Evolutionary conservation across 768 basidiomycete genomes (phyloP).

Genomic region (Termitomyces heimii): DNA sequence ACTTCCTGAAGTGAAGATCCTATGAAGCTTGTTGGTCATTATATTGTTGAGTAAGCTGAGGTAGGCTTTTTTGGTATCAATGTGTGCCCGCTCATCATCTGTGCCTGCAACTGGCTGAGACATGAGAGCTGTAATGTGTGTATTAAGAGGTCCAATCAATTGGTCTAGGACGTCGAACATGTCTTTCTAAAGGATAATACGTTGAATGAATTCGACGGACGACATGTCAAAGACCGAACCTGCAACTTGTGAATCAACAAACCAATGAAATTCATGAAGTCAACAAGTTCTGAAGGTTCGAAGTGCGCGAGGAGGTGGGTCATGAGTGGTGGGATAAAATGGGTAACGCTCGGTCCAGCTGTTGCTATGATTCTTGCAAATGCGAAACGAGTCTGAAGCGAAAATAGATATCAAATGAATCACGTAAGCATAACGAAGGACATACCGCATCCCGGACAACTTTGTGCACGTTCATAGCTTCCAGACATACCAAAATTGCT

Average conservation of each 20-base stretch:
- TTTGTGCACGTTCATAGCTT: constrained; percentile 82
- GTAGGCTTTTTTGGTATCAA: constrained; percentile 85
- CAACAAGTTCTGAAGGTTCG: constrained; percentile 86
- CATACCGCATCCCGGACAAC: constrained; percentile 89
- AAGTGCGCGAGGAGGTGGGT: constrained; percentile 86
- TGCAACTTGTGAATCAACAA: constrained; percentile 88
- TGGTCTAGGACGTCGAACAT: constrained; percentile 88
- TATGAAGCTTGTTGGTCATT: constrained; percentile 74
- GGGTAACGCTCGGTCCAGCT: constrained; percentile 80
- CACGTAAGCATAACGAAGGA: constrained; percentile 7
- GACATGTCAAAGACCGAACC: constrained; percentile 33
- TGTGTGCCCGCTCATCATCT: constrained; percentile 75
- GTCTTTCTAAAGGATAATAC: constrained; percentile 49
- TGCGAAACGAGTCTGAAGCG: constrained; percentile 75
- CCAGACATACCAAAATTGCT: constrained; percentile 79
- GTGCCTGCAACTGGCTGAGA: constrained; percentile 81
- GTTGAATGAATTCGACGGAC: background rate
- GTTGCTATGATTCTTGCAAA: constrained; percentile 82
- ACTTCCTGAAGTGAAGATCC: constrained; percentile 87
- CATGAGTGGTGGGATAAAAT: constrained; percentile 87
- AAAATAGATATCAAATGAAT: constrained; percentile 3
- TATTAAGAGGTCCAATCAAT: constrained; percentile 78
- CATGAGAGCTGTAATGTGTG: constrained; percentile 74
- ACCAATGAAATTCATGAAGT: constrained; percentile 94
- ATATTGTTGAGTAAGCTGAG: constrained; percentile 76